A percentile compares a stretch with the other conserved stretches of the same genome.
Evolutionary conservation across 163 green algal species (phyloP).

Genomic region (Prototheca wickerhamii): DNA sequence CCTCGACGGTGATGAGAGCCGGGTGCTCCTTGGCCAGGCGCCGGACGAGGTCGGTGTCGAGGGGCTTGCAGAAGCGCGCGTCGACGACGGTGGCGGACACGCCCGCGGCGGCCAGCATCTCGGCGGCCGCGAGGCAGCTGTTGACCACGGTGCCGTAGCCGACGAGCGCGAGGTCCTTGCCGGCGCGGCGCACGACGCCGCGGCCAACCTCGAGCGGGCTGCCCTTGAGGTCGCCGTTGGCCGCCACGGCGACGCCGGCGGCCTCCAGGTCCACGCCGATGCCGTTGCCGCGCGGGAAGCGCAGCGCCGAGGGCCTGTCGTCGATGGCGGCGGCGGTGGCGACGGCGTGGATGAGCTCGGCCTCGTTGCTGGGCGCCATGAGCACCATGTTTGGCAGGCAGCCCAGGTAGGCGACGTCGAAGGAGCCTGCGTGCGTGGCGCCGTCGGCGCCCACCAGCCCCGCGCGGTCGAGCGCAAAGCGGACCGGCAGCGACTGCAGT

Average conservation of each 20-base stretch:
- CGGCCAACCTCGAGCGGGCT: conserved; percentile 70
- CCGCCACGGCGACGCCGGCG: conserved; percentile 52
- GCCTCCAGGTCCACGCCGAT: conserved; percentile 82
- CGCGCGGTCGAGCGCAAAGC: conserved; percentile 97
- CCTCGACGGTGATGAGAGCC: conserved; percentile 94
- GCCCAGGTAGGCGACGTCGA: conserved; percentile 96
- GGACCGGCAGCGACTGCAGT: conserved; percentile 95
- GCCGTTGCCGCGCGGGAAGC: conserved; percentile 93
- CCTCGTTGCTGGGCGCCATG: conserved; percentile 92
- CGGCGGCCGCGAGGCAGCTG: conserved; percentile 74
- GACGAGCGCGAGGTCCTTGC: conserved; percentile 85
- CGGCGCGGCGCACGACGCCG: conserved; percentile 68
- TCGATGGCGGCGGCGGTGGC: conserved; percentile 86
- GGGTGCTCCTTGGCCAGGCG: conserved; percentile 63
- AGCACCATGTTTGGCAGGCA: conserved; percentile 89
- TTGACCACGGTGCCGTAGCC: conserved; percentile 86
- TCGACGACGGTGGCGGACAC: conserved; percentile 89
- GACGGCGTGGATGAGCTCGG: conserved; percentile 95
- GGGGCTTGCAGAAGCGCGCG: conserved; percentile 97
- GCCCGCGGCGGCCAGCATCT: conserved; percentile 67
- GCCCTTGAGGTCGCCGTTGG: conserved; percentile 67
- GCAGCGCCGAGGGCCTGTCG: conserved; percentile 86
- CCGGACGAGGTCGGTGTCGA: conserved; percentile 77
- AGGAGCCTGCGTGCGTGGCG: conserved; percentile 92
- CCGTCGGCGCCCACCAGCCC: conserved; percentile 96